Evolutionary conservation across 1,284 basidiomycete species (phyloP).

Genomic region (Xerocomus amazonicus): DNA sequence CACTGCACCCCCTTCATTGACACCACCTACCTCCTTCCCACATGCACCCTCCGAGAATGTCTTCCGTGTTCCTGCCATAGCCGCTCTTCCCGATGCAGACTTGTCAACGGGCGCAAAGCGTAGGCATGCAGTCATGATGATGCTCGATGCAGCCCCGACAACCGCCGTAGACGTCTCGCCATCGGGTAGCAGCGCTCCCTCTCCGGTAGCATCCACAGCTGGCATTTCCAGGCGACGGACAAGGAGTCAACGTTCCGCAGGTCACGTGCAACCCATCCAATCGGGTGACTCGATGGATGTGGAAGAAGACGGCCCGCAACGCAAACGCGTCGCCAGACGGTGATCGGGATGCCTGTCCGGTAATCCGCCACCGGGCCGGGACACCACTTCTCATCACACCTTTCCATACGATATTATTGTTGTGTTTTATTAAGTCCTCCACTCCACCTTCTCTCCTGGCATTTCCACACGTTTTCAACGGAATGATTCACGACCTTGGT

Average conservation of each 20-base stretch:
- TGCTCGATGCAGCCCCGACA: slow-evolving; percentile 45
- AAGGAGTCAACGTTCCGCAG: slow-evolving; percentile 39
- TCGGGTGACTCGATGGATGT: slow-evolving; percentile 53
- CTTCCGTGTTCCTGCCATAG: slow-evolving; percentile 21
- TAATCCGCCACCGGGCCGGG: no score
- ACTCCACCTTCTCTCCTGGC: no score
- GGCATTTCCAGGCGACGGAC: slow-evolving; percentile 41
- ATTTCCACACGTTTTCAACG: no score
- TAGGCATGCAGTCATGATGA: slow-evolving; percentile 61
- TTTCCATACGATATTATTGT: no score
- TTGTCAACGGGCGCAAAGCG: slow-evolving; percentile 43
- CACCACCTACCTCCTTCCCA: slow-evolving; percentile 16
- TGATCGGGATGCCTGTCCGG: no score
- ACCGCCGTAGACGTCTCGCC: slow-evolving; percentile 25
- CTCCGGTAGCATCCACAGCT: slow-evolving; percentile 15
- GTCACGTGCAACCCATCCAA: slow-evolving; percentile 36
- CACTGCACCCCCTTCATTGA: slow-evolving; percentile 8
- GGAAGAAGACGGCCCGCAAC: slow-evolving; percentile 55
- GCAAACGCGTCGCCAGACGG: slow-evolving; percentile 53
- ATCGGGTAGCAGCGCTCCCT: slow-evolving; percentile 16
- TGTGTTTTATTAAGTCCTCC: no score
- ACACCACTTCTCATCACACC: no score
- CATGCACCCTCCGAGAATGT: slow-evolving; percentile 27
- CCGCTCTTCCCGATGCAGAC: slow-evolving; percentile 29
- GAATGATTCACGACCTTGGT: no score